Evolutionary conservation across 2,329 filamentous ascomycete genomes (phyloP).

Genomic region (Bipolaris victoriae): DNA sequence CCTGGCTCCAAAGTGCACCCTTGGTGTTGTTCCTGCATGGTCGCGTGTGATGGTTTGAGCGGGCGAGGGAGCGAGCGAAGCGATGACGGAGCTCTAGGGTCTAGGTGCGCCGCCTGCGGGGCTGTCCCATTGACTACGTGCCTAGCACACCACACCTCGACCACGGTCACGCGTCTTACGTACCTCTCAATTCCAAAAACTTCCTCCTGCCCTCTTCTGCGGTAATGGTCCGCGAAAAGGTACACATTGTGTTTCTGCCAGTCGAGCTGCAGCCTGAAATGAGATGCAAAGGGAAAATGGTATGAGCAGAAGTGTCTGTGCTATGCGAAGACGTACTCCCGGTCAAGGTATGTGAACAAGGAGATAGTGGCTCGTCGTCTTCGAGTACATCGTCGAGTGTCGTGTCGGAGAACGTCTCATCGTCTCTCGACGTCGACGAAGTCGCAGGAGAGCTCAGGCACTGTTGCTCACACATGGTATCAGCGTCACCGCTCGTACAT

Average conservation of each 20-base stretch:
- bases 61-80: conserved; percentile 15
- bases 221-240: conserved; percentile 36
- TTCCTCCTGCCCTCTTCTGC: conserved; percentile 17
- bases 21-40: conserved; percentile 27
- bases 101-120: conserved; percentile 19
- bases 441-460: conserved; percentile 15
- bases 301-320: conserved; percentile 2
- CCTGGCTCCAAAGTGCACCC: conserved; percentile 16
- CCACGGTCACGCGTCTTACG: conserved; percentile 6
- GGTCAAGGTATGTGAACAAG: conserved; percentile 5
- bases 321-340: conserved; percentile 1
- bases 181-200: conserved; percentile 24
- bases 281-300: conserved; percentile 33
- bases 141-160: neutral
- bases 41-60: conserved; percentile 27
- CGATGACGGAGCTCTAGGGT: conserved; percentile 36
- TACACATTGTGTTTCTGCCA: conserved; percentile 38
- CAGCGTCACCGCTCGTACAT: conserved; percentile 29
- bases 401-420: conserved; percentile 26
- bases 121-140: conserved; percentile 2
- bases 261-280: conserved; percentile 37
- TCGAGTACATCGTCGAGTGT: conserved; percentile 17
- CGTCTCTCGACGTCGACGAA: conserved; percentile 15
- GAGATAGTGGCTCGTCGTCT: conserved; percentile 4
- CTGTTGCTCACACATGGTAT: conserved; percentile 26